These are phyloP conservation scores for Jatropha curcas DNA, from an alignment of 345 rosid genomes.

Conservation along the genomic window DNA sequence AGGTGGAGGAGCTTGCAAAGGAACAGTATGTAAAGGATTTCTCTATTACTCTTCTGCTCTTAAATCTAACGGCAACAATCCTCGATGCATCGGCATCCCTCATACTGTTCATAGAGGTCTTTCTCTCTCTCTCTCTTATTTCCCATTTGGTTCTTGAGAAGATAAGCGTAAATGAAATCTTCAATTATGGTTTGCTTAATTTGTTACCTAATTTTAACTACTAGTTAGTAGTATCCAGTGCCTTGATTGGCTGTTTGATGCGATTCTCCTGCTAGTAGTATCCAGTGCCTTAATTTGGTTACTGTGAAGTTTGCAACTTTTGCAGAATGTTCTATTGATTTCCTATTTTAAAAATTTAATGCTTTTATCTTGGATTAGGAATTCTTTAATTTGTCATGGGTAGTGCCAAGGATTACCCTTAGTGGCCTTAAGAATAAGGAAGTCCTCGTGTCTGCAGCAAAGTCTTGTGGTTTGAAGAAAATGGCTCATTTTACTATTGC, in stretches of 20 bases:
- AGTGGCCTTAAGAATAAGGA: too few relatives aligned
- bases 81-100: slow-evolving; percentile 74
- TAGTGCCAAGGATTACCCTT: too few relatives aligned
- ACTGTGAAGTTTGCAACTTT: too few relatives aligned
- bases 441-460: too few relatives aligned
- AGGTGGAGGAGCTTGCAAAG: slow-evolving; percentile 36
- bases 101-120: slow-evolving; percentile 45
- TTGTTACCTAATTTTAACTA: not conserved
- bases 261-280: not conserved
- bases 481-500: too few relatives aligned
- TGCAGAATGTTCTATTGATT: too few relatives aligned
- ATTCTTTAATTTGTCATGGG: too few relatives aligned
- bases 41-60: slow-evolving; percentile 56
- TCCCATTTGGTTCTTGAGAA: not conserved
- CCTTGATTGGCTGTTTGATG: not conserved
- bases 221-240: not conserved
- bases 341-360: too few relatives aligned
- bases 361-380: too few relatives aligned
- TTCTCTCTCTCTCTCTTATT: not conserved
- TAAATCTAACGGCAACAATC: slow-evolving; percentile 53
- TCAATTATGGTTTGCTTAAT: not conserved
- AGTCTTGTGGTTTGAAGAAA: too few relatives aligned
- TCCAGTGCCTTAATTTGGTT: too few relatives aligned
- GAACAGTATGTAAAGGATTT: slow-evolving; percentile 68
- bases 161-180: not conserved